Conservation (phyloP, 2,329 filamentous ascomycete genomes). For the Botrytis fabae region DNA sequence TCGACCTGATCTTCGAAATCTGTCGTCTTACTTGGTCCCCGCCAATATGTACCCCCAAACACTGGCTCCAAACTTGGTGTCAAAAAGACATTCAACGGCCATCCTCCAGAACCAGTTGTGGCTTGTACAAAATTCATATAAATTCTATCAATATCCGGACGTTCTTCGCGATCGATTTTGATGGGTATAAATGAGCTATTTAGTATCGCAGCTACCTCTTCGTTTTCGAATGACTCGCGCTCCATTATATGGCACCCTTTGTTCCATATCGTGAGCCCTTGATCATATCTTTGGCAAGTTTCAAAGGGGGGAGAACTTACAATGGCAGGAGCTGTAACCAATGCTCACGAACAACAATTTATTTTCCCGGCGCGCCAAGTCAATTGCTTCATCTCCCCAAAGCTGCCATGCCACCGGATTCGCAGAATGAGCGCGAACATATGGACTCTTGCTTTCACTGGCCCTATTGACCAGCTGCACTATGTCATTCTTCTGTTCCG, state of each 20-base stretch:
- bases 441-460: constrained; percentile 63
- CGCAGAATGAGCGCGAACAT: constrained; percentile 71
- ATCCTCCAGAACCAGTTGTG: constrained; percentile 84
- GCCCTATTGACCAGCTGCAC: constrained; percentile 54
- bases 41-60: constrained; percentile 96
- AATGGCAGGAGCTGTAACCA: constrained; percentile 93
- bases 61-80: constrained; percentile 91
- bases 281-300: not conserved
- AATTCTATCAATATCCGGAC: constrained; percentile 89
- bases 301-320: constrained; percentile 53
- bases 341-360: constrained; percentile 91
- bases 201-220: constrained; percentile 75
- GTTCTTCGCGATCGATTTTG: constrained; percentile 89
- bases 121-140: constrained; percentile 99
- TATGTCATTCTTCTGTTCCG: constrained; percentile 30
- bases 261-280: not conserved
- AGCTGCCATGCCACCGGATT: constrained; percentile 92
- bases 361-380: constrained; percentile 76
- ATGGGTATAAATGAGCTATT: constrained; percentile 89
- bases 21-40: constrained; percentile 49
- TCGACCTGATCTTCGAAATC: constrained; percentile 61
- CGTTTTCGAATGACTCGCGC: constrained; percentile 84
- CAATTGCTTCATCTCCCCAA: constrained; percentile 75
- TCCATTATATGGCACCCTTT: constrained; percentile 87
- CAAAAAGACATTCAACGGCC: constrained; percentile 95